Evolutionary conservation across 805 yeast genomes (phyloP), one percentile per base, ranked within the genome.

Genomic region (Nakazawaea ambrosiae): DNA sequence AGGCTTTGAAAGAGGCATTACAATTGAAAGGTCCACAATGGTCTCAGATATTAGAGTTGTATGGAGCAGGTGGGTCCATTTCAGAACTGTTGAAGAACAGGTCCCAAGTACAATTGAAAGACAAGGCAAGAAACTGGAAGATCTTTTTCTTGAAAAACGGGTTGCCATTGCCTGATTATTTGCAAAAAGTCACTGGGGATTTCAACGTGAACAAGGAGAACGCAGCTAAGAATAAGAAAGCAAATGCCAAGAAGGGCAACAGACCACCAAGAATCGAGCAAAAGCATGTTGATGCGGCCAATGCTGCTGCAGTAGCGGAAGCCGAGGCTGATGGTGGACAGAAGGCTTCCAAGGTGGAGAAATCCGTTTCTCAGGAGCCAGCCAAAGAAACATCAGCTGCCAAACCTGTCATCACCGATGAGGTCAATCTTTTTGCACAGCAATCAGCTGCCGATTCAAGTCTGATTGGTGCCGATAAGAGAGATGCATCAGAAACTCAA

Each of bases 121-220:
- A 92, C 55, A 92, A 92, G 55, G 97, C 97, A 0, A 72, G 98
- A 47, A 92, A 92, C 54, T 83, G 96, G 87, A 92, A 92, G 55
- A 73, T 89, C 74, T 79, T 80, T 46, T 87, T 81, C 54, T 62
- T 88, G 41, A 84, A 87, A 51, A 72, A 78, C 36, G 84, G 83
- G 1, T 58, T 78, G 26, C 81, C 83, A 8, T 74, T 90, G 3
- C 98, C 98, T 0, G 78, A 71, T 2, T 89, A 86, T 50, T 62
- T 92, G 42, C 66, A 66, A 37, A 78, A 81, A 45, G 97, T 90
- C 16, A 90, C 97, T 1, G 97, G 97, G 32, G 95, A 81, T 46
- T 20, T 26, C 17, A 20, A 9, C 14, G 14, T 29, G 34, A 15
- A 18, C 11, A 20, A 22, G 18, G 11, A 15, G 18, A 7, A 18